These are phyloP conservation scores for Diospyros kaki DNA, from an alignment of 148 eudicot species.

Conservation along the genomic window DNA sequence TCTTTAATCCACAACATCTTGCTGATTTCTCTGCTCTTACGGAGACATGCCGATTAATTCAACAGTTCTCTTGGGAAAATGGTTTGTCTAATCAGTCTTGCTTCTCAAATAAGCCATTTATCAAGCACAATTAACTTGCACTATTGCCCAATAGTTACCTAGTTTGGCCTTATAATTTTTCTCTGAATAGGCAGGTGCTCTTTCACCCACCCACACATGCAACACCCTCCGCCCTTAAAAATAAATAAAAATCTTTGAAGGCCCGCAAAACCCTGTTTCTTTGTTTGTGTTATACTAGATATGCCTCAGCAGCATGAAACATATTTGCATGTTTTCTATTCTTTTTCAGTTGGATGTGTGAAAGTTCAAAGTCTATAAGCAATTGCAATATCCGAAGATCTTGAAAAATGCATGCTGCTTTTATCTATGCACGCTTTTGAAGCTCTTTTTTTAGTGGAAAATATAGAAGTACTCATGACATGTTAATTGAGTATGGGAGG, in stretches of 20 bases:
- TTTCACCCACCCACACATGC: neutral
- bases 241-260: too few relatives aligned
- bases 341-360: neutral
- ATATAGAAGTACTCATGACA: neutral
- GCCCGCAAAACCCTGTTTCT: too few relatives aligned
- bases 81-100: constrained; percentile 34
- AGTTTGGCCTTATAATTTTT: neutral
- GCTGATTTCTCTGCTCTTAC: constrained; percentile 59
- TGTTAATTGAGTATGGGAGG: neutral
- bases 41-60: constrained; percentile 72
- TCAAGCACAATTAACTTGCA: neutral
- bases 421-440: neutral
- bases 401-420: neutral
- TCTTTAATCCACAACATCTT: constrained; percentile 58
- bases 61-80: constrained; percentile 48
- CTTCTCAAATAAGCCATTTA: neutral
- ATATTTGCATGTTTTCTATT: neutral
- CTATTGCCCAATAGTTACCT: neutral
- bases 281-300: neutral
- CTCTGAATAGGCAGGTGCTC: too few relatives aligned
- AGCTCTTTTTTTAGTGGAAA: neutral
- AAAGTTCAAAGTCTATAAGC: too few relatives aligned
- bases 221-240: neutral
- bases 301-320: neutral
- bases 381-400: too few relatives aligned